phyloP scores from a whole-genome alignment of 306 rosid species.

The Carpinus viminea region DNA sequence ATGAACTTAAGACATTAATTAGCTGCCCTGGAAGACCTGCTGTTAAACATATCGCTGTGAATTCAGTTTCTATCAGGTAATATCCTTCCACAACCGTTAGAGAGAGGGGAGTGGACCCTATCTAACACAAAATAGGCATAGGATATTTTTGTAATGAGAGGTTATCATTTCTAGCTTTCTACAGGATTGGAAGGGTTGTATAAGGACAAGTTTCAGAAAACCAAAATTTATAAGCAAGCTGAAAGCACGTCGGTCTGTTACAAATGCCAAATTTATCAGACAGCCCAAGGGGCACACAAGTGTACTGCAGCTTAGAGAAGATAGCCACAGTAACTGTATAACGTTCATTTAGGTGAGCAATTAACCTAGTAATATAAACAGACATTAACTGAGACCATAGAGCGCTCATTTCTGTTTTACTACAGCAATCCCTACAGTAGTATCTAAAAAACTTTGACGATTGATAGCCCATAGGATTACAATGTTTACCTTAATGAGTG shows the following conservation, averaged over 20 bases:
- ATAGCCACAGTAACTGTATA: not conserved
- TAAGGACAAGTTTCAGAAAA: not conserved
- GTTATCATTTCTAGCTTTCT: not conserved
- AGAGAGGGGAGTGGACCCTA: not conserved
- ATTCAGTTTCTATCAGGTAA: no score
- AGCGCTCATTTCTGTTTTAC: not conserved
- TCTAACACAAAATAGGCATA: not conserved
- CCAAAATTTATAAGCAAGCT: no score
- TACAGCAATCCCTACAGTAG: not conserved
- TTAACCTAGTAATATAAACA: not conserved
- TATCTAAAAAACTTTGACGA: constrained; percentile 9
- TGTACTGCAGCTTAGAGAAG: not conserved
- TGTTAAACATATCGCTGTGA: not conserved
- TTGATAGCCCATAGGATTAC: not conserved
- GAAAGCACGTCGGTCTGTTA: not conserved
- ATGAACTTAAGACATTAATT: constrained; percentile 3
- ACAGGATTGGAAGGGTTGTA: not conserved
- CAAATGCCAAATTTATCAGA: not conserved
- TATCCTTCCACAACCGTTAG: no score
- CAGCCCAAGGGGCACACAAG: not conserved
- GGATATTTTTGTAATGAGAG: not conserved
- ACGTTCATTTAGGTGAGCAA: not conserved
- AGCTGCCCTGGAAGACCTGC: not conserved
- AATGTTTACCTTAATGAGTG: constrained; percentile 63
- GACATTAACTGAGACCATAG: constrained; percentile 1